Evolutionary conservation across 371 early-diverging fungal genomes (phyloP), one percentile per base, ranked within the genome.

Genomic region (Umbelopsis sp.): DNA sequence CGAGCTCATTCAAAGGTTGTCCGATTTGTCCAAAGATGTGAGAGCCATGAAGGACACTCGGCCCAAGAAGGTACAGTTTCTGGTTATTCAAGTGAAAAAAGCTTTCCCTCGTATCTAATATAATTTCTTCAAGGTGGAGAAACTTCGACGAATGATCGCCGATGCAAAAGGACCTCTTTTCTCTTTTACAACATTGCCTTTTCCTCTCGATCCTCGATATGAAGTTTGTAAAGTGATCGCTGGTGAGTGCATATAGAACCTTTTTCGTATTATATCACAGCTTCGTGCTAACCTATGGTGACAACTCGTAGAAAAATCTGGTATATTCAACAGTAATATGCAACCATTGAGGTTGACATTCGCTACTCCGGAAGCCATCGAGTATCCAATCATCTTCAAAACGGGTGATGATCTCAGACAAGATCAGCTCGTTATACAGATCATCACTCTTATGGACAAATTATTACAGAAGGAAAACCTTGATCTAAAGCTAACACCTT

Each of bases 341-440:
- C 85, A 88, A 70, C 99, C 98, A 2, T 76, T 99, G 50, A 80
- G 89, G 18, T 73, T 98, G 9, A 91, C 89, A 11, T 99, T 99
- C 71, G 75, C 86, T 7, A 91, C 92, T 53, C 73, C 80, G 6
- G 95, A 96, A 73, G 92, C 90, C 11, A 74, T 78, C 22, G 92
- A 93, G 76, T 96, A 96, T 70, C 91, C 92, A 3, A 87, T 95
- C 10, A 97, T 99, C 4, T 97, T 96, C 86, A 99, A 99, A 76
- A 83, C 89, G 0, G 99, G 99, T 6, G 99, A 99, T 76, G 99
- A 99, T 72, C 78, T 99, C 77, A 81, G 98, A 35, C 99, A 99
- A 81, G 99, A 99, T 83, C 98, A 98, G 76, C 84, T 99, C 29
- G 96, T 97, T 6, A 93, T 99, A 48, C 98, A 98, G 76, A 91